Conservation (phyloP, 129 eudicot species). For the Lactuca sativa region DNA sequence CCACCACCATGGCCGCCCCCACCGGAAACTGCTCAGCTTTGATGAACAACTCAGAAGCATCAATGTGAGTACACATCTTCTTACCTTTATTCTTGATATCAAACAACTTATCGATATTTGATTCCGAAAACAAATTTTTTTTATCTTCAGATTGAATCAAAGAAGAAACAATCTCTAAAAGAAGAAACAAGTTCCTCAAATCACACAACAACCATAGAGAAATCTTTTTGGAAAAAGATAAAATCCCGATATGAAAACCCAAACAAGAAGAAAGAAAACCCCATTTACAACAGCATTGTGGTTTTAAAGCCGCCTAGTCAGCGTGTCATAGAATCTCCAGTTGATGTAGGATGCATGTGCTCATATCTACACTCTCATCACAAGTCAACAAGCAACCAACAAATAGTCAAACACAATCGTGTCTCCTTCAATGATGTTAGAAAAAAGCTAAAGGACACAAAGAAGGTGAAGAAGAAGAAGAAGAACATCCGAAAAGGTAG, state of each 20-base stretch:
- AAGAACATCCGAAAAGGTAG: constrained; percentile 7
- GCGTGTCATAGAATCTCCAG: constrained; percentile 15
- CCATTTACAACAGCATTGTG: constrained; percentile 34
- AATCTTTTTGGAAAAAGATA: constrained; percentile 34
- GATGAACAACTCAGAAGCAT: constrained; percentile 36
- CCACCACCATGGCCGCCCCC: constrained; percentile 29
- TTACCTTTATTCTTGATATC: neutral
- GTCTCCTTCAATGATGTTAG: constrained; percentile 26
- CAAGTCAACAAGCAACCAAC: constrained; percentile 20
- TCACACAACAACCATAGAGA: constrained; percentile 16
- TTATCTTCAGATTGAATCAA: constrained; percentile 21
- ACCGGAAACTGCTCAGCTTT: constrained; percentile 29
- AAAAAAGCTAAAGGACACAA: constrained; percentile 11
- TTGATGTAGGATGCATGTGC: constrained; percentile 40
- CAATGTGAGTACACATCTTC: constrained; percentile 25
- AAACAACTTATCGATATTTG: neutral
- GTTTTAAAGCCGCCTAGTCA: constrained; percentile 41
- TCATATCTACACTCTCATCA: constrained; percentile 38
- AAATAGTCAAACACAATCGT: constrained; percentile 27
- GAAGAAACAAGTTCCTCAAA: constrained; percentile 15
- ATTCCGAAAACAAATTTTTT: constrained; percentile 3
- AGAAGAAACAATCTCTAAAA: constrained; percentile 24
- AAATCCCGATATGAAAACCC: constrained; percentile 25
- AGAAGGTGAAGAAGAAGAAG: constrained; percentile 31
- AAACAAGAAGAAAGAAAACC: constrained; percentile 23